Conservation (phyloP, 2,329 filamentous ascomycete genomes). For the Scedosporium minutisporum region DNA sequence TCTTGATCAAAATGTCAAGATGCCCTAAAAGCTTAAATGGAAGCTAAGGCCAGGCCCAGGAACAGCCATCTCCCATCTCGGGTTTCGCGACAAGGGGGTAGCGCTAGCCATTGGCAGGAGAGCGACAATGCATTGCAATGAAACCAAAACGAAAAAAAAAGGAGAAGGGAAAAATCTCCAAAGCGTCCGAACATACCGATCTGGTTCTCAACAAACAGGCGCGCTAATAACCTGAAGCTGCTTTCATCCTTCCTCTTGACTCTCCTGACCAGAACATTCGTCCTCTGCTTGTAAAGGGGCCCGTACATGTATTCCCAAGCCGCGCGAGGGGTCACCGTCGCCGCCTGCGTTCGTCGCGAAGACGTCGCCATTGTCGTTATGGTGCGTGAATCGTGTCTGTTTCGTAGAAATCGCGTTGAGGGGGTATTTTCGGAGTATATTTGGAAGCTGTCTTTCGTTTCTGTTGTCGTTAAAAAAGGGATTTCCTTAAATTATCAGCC, state of each 20-base stretch:
- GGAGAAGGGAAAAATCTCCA: background rate
- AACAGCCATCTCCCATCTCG: too few species aligned
- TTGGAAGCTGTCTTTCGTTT: background rate
- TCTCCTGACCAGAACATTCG: slow-evolving; percentile 45
- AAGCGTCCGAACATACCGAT: slow-evolving; percentile 49
- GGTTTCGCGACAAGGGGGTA: too few species aligned
- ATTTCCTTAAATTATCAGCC: background rate
- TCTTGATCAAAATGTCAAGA: background rate
- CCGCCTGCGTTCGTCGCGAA: background rate
- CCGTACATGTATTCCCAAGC: slow-evolving; percentile 35
- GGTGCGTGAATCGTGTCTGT: background rate
- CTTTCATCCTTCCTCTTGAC: slow-evolving; percentile 54
- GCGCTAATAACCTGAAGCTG: slow-evolving; percentile 38
- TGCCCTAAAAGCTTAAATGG: background rate
- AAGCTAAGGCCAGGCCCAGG: too few species aligned
- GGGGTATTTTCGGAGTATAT: background rate
- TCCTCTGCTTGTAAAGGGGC: slow-evolving; percentile 48
- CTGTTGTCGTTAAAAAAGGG: background rate
- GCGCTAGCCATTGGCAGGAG: background rate
- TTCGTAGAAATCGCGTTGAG: background rate
- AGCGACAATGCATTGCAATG: background rate
- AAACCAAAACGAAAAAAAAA: background rate
- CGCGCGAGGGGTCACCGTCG: background rate
- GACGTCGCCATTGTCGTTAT: slow-evolving; percentile 12
- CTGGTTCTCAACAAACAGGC: slow-evolving; percentile 70